Base-by-base conservation (phyloP, 495 filamentous ascomycete genomes). In the Trichoderma parareesei region DNA sequence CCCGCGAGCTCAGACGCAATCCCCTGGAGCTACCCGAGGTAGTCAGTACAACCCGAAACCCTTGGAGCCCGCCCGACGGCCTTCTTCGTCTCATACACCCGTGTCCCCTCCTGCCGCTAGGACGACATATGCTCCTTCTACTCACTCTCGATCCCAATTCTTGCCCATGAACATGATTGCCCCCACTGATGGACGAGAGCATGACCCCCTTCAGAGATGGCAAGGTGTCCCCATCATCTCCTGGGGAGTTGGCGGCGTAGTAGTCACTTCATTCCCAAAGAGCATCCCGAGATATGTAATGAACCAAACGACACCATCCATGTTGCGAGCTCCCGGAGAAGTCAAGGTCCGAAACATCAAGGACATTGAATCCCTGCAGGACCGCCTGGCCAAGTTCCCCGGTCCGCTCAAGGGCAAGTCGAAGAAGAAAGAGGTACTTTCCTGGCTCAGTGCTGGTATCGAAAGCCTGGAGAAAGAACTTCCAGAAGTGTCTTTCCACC, bases 371-470 rank as follows among this genome's bases (percentile, higher is more conserved):
- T 87, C 89, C 8, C 70, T 92, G 11, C 76, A 83, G 46, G 90
- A 93, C 57, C 81, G 82, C 8, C 78, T 94, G 62, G 83, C 85
- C 14, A 89, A 85, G 67, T 97, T 98, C 71, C 95, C 95, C 1
- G 95, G 95, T 0, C 93, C 95, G 18, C 77, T 97, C 10, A 92
- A 87, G 77, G 79, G 85, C 41, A 97, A 98, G 71, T 85, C 86
- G 1, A 97, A 93, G 81, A 99, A 98, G 79, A 98, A 98, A 76
- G 95, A 99, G 64, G 82, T 90, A 4, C 64, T 93, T 44, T 74
- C 87, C 5, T 99, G 95, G 94, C 78, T 99, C 41, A 85, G 77
- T 3, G 79, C 81, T 67, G 88, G 87, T 48, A 91, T 96, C 67
- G 85, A 85, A 13, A 80, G 75, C 5, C 76, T 97, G 37, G 91